phyloP scores from a whole-genome alignment of 2,329 filamentous ascomycete genomes.

The Cytospora leucostoma region DNA sequence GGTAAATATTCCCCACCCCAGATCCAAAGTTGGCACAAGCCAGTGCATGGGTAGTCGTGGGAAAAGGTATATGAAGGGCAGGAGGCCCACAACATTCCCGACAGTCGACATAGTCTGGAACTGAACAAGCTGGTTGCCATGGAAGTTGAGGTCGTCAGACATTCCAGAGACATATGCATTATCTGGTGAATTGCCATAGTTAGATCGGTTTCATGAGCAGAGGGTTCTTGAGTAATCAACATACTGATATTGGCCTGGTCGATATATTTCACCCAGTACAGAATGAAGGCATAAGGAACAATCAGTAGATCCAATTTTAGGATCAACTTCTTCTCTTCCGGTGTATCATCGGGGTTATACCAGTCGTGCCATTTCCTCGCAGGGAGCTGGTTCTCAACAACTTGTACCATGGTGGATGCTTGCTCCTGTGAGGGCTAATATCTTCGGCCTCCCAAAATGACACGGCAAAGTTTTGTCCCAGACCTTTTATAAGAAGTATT shows the following conservation, averaged over 20 bases:
- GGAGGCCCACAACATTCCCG: constrained; percentile 32
- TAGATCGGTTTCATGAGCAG: background rate
- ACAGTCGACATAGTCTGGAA: constrained; percentile 33
- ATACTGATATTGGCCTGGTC: constrained; percentile 31
- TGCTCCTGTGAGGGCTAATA: background rate
- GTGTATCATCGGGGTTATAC: constrained; percentile 29
- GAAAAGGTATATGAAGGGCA: constrained; percentile 34
- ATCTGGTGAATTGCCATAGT: constrained; percentile 1
- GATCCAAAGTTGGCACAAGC: constrained; percentile 32
- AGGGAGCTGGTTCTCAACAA: background rate
- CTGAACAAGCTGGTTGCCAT: constrained; percentile 29
- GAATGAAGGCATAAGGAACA: constrained; percentile 30
- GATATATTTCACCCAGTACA: constrained; percentile 32
- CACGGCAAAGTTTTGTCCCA: background rate
- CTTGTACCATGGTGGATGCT: background rate
- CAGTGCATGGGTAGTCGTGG: constrained; percentile 34
- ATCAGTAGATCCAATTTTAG: constrained; percentile 30
- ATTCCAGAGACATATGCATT: constrained; percentile 28
- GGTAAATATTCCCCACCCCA: constrained; percentile 33
- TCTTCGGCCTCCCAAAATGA: background rate
- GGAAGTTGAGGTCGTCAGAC: constrained; percentile 23
- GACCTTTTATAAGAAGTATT: background rate
- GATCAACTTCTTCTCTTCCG: constrained; percentile 29
- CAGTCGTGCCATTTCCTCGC: constrained; percentile 29
- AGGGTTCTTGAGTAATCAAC: background rate